Base-by-base conservation (phyloP, 495 filamentous ascomycete genomes). In the Aspergillus baeticus region DNA sequence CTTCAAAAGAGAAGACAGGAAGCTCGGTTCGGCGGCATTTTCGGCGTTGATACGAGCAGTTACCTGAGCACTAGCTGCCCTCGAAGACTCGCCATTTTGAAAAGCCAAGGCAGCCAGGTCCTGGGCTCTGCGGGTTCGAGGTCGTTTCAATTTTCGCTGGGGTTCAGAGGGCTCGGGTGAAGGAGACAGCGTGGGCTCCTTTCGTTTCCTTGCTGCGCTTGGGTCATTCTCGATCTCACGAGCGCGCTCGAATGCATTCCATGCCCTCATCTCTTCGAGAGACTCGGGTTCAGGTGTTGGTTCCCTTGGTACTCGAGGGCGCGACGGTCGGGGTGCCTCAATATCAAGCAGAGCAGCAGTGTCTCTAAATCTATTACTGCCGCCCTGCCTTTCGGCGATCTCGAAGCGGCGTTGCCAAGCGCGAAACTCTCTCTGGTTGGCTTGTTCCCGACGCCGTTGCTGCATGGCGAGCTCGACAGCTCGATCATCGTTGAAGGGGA, bases 241-340 rank as follows among this genome's bases (percentile, higher is more conserved):
- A 34, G 90, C 90, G 58, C 84, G 88, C 59, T 97, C 91, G 52
- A 96, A 85, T 18, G 86, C 90, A 50, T 92, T 90, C 92, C 92
- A 97, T 10, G 92, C 92, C 26, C 83, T 80, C 58, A 86, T 80
- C 64, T 95, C 92, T 53, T 96, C 91, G 10, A 85, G 74, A 0
- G 88, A 86, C 69, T 92, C 88, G 10, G 81, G 81, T 33, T 83
- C 80, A 1, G 80, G 83, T 14, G 72, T 74, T 10, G 81, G 75
- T 45, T 69, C 70, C 21, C 67, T 69, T 10, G 75, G 77, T 17
- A 67, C 71, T n/a, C 77, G 73, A 29, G 73, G 70, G 6, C 76
- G 71, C 4, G 76, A 78, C 29, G 73, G 76, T 21, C 76, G 67
- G 43, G 74, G 64, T 10, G 72, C 69, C 33, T 79, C 76, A 37